A percentile compares a stretch with the other conserved stretches of the same genome.
These are phyloP conservation scores for Tylopilus felleus DNA, from an alignment of 768 basidiomycete genomes.

Conservation along the genomic window DNA sequence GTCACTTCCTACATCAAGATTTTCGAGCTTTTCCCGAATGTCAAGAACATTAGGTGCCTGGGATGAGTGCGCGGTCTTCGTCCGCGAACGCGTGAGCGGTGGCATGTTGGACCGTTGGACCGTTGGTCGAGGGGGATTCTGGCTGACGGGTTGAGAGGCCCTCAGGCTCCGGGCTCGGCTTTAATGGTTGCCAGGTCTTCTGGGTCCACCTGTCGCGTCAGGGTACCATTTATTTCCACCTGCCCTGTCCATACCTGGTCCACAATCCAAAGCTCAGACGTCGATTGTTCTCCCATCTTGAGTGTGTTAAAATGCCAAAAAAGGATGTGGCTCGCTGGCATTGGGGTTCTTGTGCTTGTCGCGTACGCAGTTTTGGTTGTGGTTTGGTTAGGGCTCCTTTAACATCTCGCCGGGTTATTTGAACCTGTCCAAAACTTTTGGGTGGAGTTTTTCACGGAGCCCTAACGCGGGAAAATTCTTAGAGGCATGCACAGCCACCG, in stretches of 20 bases:
- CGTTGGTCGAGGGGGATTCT: not conserved
- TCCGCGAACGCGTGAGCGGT: not conserved
- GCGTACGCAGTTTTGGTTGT: too few species aligned
- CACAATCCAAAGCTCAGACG: not conserved
- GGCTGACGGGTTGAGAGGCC: not conserved
- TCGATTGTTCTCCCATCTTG: not conserved
- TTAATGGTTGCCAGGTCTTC: not conserved
- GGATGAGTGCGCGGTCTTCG: not conserved
- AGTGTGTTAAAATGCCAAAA: not conserved
- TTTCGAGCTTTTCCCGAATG: not conserved
- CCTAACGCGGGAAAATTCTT: too few species aligned
- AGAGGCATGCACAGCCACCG: too few species aligned
- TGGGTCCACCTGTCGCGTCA: not conserved
- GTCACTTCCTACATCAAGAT: not conserved
- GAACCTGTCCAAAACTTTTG: too few species aligned
- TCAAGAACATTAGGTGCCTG: not conserved
- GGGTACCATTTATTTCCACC: not conserved
- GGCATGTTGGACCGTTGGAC: not conserved
- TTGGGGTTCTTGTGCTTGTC: too few species aligned
- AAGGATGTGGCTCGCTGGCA: too few species aligned
- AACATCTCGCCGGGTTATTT: too few species aligned
- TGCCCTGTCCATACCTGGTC: not conserved
- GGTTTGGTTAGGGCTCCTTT: too few species aligned
- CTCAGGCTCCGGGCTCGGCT: not conserved
- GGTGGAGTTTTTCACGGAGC: too few species aligned